Conservation (phyloP, 495 filamentous ascomycete species). For the Neurospora terricola region DNA sequence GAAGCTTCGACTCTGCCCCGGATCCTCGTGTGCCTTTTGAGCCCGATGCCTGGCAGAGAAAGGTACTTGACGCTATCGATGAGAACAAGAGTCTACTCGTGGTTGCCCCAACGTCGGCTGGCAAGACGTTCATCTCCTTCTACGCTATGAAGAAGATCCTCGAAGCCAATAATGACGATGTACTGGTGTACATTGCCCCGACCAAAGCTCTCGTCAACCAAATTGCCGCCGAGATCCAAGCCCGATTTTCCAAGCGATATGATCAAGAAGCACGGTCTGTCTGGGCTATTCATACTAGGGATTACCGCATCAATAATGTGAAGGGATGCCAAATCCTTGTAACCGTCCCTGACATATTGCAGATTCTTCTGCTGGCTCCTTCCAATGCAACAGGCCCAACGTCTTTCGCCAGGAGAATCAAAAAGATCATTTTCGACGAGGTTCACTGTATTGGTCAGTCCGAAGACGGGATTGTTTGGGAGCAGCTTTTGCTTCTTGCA, state of each 20-base stretch:
- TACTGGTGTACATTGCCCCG: conserved; percentile 70
- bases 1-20: conserved; percentile 54
- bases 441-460: conserved; percentile 73
- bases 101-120: conserved; percentile 66
- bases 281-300: conserved; percentile 72
- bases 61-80: conserved; percentile 66
- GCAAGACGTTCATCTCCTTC: conserved; percentile 53
- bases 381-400: conserved; percentile 43
- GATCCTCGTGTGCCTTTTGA: conserved; percentile 59
- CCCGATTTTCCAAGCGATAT: conserved; percentile 53
- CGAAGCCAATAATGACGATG: conserved; percentile 50
- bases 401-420: conserved; percentile 55
- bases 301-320: conserved; percentile 61
- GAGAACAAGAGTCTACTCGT: conserved; percentile 57
- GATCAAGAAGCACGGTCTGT: conserved; percentile 50
- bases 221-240: conserved; percentile 62
- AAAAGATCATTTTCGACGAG: conserved; percentile 74
- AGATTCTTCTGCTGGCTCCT: conserved; percentile 67
- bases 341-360: conserved; percentile 67
- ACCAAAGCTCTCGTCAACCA: conserved; percentile 80
- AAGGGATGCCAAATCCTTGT: conserved; percentile 64
- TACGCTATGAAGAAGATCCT: conserved; percentile 74
- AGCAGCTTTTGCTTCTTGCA: conserved; percentile 63
- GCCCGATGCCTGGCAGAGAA: conserved; percentile 67
- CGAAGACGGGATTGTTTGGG: conserved; percentile 72